Evolutionary conservation across 1,284 basidiomycete species (phyloP).

Genomic region (Singerocomus inundabilis): DNA sequence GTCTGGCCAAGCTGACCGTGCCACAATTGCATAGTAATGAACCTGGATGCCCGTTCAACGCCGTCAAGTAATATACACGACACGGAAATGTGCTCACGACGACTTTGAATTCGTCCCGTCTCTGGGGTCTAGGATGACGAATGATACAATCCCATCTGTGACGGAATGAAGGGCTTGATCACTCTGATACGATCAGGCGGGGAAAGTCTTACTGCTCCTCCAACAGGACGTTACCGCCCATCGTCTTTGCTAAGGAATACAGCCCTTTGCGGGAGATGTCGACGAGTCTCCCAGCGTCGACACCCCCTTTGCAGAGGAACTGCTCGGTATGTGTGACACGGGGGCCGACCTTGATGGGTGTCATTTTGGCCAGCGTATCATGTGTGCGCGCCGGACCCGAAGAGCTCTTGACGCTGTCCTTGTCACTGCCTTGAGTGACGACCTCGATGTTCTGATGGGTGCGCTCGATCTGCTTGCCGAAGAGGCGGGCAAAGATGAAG

Average conservation of each 20-base stretch:
- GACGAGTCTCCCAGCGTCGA: slow-evolving; percentile 35
- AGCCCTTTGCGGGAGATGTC: slow-evolving; percentile 34
- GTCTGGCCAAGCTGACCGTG: slow-evolving; percentile 35
- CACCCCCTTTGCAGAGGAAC: slow-evolving; percentile 37
- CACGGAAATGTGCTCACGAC: slow-evolving; percentile 22
- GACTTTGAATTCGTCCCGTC: slow-evolving; percentile 34
- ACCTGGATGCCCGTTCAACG: slow-evolving; percentile 27
- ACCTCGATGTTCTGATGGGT: slow-evolving; percentile 24
- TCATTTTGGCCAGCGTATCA: slow-evolving; percentile 19
- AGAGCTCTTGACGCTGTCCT: slow-evolving; percentile 32
- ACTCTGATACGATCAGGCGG: slow-evolving; percentile 17
- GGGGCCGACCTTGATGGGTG: slow-evolving; percentile 31
- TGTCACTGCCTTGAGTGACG: slow-evolving; percentile 24
- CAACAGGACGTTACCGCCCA: slow-evolving; percentile 38
- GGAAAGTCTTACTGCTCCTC: slow-evolving; percentile 34
- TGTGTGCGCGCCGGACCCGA: slow-evolving; percentile 38
- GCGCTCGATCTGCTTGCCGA: slow-evolving; percentile 21
- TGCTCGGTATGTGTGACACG: slow-evolving; percentile 36
- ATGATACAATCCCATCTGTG: slow-evolving; percentile 38
- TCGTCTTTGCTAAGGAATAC: slow-evolving; percentile 32
- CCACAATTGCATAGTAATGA: slow-evolving; percentile 35
- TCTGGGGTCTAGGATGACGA: slow-evolving; percentile 31
- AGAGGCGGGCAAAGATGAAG: slow-evolving; percentile 22
- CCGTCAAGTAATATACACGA: slow-evolving; percentile 6
- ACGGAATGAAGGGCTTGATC: slow-evolving; percentile 17